phyloP scores from a whole-genome alignment of 208 protist species.

The Borovskyia barvae region DNA sequence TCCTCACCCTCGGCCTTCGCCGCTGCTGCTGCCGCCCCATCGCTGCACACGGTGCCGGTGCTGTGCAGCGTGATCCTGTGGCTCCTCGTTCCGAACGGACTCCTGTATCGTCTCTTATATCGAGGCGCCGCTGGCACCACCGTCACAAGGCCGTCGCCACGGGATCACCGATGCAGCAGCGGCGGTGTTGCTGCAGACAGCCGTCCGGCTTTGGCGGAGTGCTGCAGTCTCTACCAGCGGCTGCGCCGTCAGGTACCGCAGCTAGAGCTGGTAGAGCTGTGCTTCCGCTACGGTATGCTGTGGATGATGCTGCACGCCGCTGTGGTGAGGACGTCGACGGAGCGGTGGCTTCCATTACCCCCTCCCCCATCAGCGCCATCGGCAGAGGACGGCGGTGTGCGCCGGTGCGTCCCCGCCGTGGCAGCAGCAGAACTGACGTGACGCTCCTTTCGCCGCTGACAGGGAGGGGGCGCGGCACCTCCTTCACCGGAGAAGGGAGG shows the following conservation, averaged over 20 bases:
- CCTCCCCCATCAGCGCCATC: too few relatives aligned
- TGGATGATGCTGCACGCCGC: constrained; percentile 21
- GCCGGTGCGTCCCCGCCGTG: too few relatives aligned
- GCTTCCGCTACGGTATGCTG: constrained; percentile 8
- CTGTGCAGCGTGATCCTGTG: constrained; percentile 23
- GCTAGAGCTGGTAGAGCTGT: constrained; percentile 14
- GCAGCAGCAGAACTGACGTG: too few relatives aligned
- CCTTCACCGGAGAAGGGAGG: too few relatives aligned
- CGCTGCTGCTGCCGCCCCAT: not conserved
- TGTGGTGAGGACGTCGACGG: not conserved
- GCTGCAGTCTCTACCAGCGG: constrained; percentile 3
- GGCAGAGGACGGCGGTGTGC: too few relatives aligned
- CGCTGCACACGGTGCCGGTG: constrained; percentile 9
- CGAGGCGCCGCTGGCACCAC: not conserved
- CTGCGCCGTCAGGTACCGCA: constrained; percentile 11
- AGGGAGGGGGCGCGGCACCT: too few relatives aligned
- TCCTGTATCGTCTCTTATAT: constrained; percentile 11
- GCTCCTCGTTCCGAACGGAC: constrained; percentile 26
- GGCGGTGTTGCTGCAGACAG: not conserved
- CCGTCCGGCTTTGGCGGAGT: not conserved
- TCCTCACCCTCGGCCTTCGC: not conserved
- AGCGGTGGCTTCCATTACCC: constrained; percentile 7
- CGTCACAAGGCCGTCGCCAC: not conserved
- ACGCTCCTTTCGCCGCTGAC: too few relatives aligned
- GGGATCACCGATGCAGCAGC: not conserved